Conservation (phyloP, 2,329 filamentous ascomycete genomes). For the Penicillium sclerotiorum region DNA sequence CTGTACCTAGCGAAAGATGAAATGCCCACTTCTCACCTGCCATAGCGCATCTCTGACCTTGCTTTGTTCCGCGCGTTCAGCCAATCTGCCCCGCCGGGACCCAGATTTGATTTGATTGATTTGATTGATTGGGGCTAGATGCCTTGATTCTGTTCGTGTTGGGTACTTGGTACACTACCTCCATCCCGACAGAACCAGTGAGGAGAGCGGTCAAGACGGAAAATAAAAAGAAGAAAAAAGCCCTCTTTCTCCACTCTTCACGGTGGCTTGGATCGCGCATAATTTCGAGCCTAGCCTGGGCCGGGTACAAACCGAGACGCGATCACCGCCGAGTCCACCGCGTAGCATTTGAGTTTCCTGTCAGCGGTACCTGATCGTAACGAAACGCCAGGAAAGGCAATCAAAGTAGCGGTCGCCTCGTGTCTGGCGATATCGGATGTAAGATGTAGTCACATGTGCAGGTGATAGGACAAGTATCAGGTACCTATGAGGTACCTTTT, state of each 20-base stretch:
- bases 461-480: background rate
- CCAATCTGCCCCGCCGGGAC: background rate
- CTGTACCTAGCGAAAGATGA: constrained; percentile 2
- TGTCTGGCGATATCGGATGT: constrained; percentile 1
- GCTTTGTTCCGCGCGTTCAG: background rate
- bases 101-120: constrained; percentile 6
- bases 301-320: background rate
- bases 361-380: background rate
- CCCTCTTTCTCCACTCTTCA: background rate
- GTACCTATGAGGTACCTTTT: background rate
- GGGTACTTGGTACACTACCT: no score
- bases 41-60: background rate
- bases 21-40: background rate
- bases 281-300: background rate
- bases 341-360: background rate
- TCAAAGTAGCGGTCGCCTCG: background rate
- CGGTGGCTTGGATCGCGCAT: background rate
- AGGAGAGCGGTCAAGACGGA: background rate
- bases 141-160: no score
- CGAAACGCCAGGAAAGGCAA: background rate
- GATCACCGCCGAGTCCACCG: background rate
- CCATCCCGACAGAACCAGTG: no score
- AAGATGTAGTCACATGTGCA: background rate
- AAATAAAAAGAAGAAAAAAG: background rate
- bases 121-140: constrained; percentile 6